Evolutionary conservation across 164 flowering plant genomes (phyloP).

Genomic region (Berberis thunbergii): DNA sequence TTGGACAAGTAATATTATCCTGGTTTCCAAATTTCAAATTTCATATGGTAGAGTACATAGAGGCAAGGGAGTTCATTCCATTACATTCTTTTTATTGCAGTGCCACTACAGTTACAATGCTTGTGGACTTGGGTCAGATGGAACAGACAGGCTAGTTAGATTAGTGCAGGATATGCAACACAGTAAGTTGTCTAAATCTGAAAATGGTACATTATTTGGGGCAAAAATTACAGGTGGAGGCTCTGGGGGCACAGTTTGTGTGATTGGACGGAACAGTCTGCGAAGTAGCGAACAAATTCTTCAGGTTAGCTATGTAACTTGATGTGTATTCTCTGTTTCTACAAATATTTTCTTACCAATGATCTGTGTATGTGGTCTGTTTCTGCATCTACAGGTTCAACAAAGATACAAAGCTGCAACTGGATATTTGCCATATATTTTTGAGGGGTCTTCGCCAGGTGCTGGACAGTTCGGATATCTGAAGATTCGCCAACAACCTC

Average conservation of each 20-base stretch:
- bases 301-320: constrained; percentile 34
- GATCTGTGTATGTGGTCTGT: not conserved
- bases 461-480: constrained; percentile 89
- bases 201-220: constrained; percentile 76
- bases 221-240: constrained; percentile 99
- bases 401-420: constrained; percentile 77
- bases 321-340: not conserved
- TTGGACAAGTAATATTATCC: no score
- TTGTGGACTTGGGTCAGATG: constrained; percentile 97
- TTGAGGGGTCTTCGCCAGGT: constrained; percentile 98
- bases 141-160: constrained; percentile 84
- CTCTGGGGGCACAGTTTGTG: constrained; percentile 93
- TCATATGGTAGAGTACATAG: not conserved
- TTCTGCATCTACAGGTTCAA: constrained; percentile 50
- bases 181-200: constrained; percentile 35
- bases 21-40: not conserved
- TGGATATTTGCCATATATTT: constrained; percentile 66
- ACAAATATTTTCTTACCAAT: not conserved
- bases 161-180: constrained; percentile 91
- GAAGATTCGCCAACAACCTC: constrained; percentile 51
- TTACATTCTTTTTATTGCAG: constrained; percentile 31
- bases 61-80: not conserved
- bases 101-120: constrained; percentile 92
- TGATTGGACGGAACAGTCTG: constrained; percentile 62
- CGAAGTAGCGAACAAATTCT: constrained; percentile 73